A percentile compares a stretch with the other conserved stretches of the same genome.
These are phyloP conservation scores for Candida argentea DNA, from an alignment of 805 yeast species.

Conservation along the genomic window DNA sequence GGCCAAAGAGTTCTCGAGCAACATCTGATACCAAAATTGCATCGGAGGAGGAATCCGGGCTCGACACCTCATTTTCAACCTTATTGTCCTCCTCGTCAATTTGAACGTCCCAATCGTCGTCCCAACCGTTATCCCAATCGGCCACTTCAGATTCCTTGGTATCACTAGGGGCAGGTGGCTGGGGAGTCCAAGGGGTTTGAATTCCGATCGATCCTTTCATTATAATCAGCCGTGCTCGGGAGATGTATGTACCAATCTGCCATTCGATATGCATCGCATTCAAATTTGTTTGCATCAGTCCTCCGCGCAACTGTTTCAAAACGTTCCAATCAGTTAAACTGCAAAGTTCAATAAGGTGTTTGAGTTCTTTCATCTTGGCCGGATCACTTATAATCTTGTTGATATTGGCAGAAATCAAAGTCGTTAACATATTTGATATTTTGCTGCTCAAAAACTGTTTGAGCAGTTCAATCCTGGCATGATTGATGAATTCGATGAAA, in stretches of 20 bases:
- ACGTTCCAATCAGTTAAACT: slow-evolving; percentile 16
- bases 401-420: slow-evolving; percentile 22
- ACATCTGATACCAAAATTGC: slow-evolving; percentile 15
- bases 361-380: slow-evolving; percentile 11
- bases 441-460: slow-evolving; percentile 17
- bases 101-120: slow-evolving; percentile 18
- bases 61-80: background rate
- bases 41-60: slow-evolving; percentile 1
- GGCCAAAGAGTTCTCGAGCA: slow-evolving; percentile 12
- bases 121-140: slow-evolving; percentile 20
- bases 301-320: slow-evolving; percentile 1
- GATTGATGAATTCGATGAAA: slow-evolving; percentile 22
- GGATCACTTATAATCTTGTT: slow-evolving; percentile 10
- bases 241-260: slow-evolving; percentile 21
- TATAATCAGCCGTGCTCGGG: background rate
- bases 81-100: slow-evolving; percentile 5
- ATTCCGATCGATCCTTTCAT: background rate
- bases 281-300: slow-evolving; percentile 9
- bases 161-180: slow-evolving; percentile 1
- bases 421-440: slow-evolving; percentile 19
- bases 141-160: slow-evolving; percentile 8
- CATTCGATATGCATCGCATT: slow-evolving; percentile 20
- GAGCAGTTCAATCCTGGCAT: slow-evolving; percentile 11
- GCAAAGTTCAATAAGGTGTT: slow-evolving; percentile 10
- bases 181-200: background rate